phyloP scores from a whole-genome alignment of 805 yeast genomes.

The Lachancea lanzarotensis region DNA sequence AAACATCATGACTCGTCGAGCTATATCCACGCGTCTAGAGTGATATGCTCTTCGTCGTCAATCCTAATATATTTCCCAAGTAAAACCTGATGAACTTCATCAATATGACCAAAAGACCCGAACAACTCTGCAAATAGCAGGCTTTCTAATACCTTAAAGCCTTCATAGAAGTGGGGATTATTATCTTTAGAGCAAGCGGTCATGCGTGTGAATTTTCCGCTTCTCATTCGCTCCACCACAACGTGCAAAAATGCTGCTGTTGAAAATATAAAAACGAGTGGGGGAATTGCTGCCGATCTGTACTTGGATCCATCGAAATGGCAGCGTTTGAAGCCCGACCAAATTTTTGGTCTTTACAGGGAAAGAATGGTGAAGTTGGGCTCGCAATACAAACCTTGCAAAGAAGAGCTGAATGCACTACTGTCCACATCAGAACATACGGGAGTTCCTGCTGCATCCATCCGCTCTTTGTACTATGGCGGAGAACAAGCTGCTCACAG shows the following conservation, averaged over 20 bases:
- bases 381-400: conserved; percentile 41
- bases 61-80: no score
- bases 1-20: no score
- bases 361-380: conserved; percentile 53
- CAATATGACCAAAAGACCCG: no score
- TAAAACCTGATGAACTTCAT: no score
- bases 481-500: conserved; percentile 39
- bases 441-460: conserved; percentile 34
- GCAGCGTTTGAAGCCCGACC: conserved; percentile 60
- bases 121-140: no score
- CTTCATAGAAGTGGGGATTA: neutral
- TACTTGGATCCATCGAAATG: conserved; percentile 62
- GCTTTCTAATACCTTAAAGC: neutral
- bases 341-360: conserved; percentile 53
- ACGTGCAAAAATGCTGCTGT: conserved; percentile 2
- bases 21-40: no score
- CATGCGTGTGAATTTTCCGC: conserved; percentile 4
- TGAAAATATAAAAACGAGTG: neutral
- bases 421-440: conserved; percentile 41
- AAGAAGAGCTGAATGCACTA: conserved; percentile 52
- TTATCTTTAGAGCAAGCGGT: neutral
- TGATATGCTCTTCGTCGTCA: no score
- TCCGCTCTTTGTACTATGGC: conserved; percentile 34
- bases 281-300: conserved; percentile 22
- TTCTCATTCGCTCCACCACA: conserved; percentile 1